Conservation (phyloP, 768 basidiomycete species). For the Mrakia blollopis region DNA sequence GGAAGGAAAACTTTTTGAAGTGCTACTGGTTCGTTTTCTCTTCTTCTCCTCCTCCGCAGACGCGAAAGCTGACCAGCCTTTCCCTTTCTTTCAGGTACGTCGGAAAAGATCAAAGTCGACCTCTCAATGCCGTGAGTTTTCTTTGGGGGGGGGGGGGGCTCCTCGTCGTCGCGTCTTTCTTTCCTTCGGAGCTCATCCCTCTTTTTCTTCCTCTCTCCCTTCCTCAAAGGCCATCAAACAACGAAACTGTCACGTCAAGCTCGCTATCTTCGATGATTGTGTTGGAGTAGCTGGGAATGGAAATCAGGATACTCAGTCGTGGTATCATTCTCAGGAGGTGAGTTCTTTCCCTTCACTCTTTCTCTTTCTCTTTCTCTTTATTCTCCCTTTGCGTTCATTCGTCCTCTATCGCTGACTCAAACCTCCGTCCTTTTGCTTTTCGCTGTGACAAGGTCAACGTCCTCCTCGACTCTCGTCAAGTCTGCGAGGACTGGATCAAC, state of each 20-base stretch:
- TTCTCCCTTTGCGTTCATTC: too few relatives aligned
- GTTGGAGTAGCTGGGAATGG: slow-evolving; percentile 66
- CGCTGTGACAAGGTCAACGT: slow-evolving; percentile 49
- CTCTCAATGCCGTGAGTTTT: slow-evolving; percentile 56
- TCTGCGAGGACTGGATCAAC: slow-evolving; percentile 57
- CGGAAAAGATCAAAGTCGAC: slow-evolving; percentile 60
- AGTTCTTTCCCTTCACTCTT: not conserved
- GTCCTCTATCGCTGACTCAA: too few relatives aligned
- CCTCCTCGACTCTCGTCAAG: slow-evolving; percentile 54
- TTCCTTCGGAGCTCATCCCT: not conserved
- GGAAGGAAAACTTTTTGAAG: slow-evolving; percentile 50
- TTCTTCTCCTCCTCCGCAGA: not conserved
- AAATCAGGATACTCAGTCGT: slow-evolving; percentile 57
- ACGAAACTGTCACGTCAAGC: slow-evolving; percentile 68
- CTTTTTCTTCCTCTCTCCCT: not conserved
- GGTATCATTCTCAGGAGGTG: slow-evolving; percentile 66
- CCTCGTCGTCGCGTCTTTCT: not conserved
- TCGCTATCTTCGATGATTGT: slow-evolving; percentile 62
- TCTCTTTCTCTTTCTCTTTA: too few relatives aligned
- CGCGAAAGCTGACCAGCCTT: slow-evolving; percentile 50
- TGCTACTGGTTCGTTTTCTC: slow-evolving; percentile 41
- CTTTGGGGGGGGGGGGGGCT: too few relatives aligned
- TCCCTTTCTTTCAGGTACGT: slow-evolving; percentile 40
- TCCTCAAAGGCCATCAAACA: slow-evolving; percentile 48
- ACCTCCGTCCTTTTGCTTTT: too few relatives aligned